These are phyloP conservation scores for Trypanosoma platydactyli DNA, from an alignment of 208 protist species.

Conservation along the genomic window DNA sequence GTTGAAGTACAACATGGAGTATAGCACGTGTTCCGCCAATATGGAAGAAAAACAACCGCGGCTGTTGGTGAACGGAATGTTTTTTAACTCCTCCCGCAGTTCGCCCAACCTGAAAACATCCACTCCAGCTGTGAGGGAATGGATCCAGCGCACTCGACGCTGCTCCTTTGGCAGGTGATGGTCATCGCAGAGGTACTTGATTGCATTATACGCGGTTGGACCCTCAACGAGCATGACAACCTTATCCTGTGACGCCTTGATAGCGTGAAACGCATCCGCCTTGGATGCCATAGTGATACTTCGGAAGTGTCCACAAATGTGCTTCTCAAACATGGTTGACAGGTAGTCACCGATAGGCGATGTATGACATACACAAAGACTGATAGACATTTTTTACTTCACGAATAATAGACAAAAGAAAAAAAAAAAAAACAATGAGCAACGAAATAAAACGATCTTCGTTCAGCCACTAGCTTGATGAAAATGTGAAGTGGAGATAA, in stretches of 20 bases:
- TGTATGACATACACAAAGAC: constrained; percentile 31
- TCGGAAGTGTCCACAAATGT: constrained; percentile 17
- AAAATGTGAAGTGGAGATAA: too few relatives aligned
- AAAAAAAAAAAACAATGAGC: too few relatives aligned
- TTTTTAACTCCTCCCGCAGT: constrained; percentile 41
- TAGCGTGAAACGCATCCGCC: constrained; percentile 31
- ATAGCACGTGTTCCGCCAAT: constrained; percentile 79
- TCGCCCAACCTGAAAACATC: constrained; percentile 57
- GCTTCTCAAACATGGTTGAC: constrained; percentile 21
- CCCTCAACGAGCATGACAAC: constrained; percentile 39
- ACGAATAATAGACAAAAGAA: background rate
- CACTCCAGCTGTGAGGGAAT: constrained; percentile 73
- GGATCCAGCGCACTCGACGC: constrained; percentile 71
- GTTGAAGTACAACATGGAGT: constrained; percentile 88
- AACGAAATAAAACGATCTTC: too few relatives aligned
- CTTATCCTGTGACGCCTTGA: constrained; percentile 32
- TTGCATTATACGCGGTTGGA: constrained; percentile 31
- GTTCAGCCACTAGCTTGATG: too few relatives aligned
- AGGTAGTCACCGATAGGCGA: constrained; percentile 16
- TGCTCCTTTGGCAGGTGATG: constrained; percentile 27
- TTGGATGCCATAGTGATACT: constrained; percentile 31
- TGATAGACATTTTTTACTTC: constrained; percentile 29
- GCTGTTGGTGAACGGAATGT: constrained; percentile 72
- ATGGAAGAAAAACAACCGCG: constrained; percentile 65
- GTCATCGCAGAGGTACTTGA: constrained; percentile 76